These are phyloP conservation scores for Artemisia argyi DNA, from an alignment of 129 eudicot species.

Conservation along the genomic window DNA sequence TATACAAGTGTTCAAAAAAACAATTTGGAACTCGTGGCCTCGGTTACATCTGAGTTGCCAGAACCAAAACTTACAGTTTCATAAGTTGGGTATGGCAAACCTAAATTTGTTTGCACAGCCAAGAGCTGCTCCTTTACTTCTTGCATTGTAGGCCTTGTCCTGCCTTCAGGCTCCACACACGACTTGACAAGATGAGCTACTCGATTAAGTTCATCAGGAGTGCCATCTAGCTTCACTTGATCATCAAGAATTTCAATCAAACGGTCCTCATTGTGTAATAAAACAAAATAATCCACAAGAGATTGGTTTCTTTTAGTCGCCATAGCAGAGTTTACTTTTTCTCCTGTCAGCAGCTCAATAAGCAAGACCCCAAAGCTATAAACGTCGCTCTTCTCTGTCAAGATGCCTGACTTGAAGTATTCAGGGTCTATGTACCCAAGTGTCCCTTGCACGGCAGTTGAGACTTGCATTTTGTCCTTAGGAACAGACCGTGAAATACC, in stretches of 20 bases:
- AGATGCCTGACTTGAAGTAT: slow-evolving; percentile 18
- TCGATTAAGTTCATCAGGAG: slow-evolving; percentile 12
- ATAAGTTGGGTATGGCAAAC: not conserved
- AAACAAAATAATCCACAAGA: slow-evolving; percentile 14
- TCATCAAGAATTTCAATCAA: slow-evolving; percentile 19
- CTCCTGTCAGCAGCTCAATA: slow-evolving; percentile 21
- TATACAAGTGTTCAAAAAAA: too few relatives aligned
- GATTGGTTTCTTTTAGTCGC: not conserved
- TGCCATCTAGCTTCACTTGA: slow-evolving; percentile 17
- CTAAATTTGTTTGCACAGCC: slow-evolving; percentile 11
- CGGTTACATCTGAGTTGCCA: slow-evolving; percentile 1
- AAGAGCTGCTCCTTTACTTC: slow-evolving; percentile 6
- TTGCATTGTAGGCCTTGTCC: slow-evolving; percentile 12
- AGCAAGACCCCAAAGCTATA: slow-evolving; percentile 30
- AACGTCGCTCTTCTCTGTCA: slow-evolving; percentile 18
- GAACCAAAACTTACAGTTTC: slow-evolving; percentile 9
- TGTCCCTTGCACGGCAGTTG: slow-evolving; percentile 16
- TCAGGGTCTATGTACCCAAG: slow-evolving; percentile 24
- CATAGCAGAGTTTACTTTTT: not conserved
- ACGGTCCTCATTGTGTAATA: slow-evolving; percentile 1
- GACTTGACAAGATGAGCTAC: slow-evolving; percentile 17
- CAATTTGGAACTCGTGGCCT: not conserved
- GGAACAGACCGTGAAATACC: slow-evolving; percentile 22
- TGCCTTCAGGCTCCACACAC: not conserved
- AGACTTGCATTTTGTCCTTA: slow-evolving; percentile 21